These are phyloP conservation scores for Adansonia madagascariensis DNA, from an alignment of 441 rosid species.

Conservation along the genomic window DNA sequence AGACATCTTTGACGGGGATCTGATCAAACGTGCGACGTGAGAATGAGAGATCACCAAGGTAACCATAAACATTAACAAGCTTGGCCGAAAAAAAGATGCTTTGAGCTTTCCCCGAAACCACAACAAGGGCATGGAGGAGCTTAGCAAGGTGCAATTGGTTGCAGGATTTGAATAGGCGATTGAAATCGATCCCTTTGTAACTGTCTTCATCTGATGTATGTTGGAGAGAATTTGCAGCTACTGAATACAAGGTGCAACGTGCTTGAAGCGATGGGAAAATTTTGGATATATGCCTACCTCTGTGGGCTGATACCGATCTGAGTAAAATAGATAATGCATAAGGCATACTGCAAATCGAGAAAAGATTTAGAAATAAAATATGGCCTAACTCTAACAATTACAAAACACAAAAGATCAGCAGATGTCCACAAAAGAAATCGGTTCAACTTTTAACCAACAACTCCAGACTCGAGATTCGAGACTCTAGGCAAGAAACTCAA, in stretches of 20 bases:
- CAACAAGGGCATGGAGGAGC: constrained; percentile 55
- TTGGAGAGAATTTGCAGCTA: constrained; percentile 38
- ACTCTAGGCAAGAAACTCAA: background rate
- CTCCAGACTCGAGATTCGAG: background rate
- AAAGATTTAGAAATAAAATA: background rate
- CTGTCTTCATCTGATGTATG: constrained; percentile 26
- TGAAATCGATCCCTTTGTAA: constrained; percentile 43
- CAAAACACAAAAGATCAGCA: background rate
- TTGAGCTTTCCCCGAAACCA: constrained; percentile 53
- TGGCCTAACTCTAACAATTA: background rate
- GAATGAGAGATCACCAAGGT: constrained; percentile 47
- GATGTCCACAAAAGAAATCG: background rate
- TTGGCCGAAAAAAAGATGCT: constrained; percentile 46
- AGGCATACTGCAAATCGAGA: background rate
- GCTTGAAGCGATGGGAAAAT: background rate
- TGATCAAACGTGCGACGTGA: constrained; percentile 54
- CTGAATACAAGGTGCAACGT: constrained; percentile 21
- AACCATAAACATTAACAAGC: constrained; percentile 66
- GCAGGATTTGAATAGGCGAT: constrained; percentile 51
- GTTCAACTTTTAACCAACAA: too few species aligned
- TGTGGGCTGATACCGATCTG: constrained; percentile 26
- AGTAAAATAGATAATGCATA: constrained; percentile 12
- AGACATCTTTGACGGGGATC: constrained; percentile 51
- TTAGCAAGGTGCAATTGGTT: constrained; percentile 49
- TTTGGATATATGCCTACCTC: constrained; percentile 9